These are phyloP conservation scores for Chlorella sp. DNA, from an alignment of 139 green algal species.

Conservation along the genomic window DNA sequence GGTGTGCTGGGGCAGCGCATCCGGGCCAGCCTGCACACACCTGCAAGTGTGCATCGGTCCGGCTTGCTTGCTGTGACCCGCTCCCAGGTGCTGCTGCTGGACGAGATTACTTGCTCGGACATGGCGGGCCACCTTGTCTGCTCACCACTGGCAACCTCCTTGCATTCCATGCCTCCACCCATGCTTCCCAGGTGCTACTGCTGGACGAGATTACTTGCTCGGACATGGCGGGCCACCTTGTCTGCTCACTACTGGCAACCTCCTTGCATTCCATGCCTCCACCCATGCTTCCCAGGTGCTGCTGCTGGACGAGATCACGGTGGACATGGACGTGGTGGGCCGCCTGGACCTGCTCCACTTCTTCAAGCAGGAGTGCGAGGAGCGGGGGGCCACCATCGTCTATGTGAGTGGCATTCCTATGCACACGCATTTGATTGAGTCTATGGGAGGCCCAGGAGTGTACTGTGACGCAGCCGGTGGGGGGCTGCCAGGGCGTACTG, in stretches of 20 bases:
- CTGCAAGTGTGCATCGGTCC: too few relatives aligned
- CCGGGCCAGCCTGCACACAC: too few relatives aligned
- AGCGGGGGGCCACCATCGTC: constrained; percentile 52
- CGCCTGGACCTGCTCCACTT: constrained; percentile 94
- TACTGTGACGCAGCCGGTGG: too few relatives aligned
- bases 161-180: neutral
- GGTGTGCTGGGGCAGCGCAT: too few relatives aligned
- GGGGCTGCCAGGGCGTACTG: too few relatives aligned
- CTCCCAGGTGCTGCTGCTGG: constrained; percentile 87
- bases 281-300: constrained; percentile 70
- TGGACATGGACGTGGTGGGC: constrained; percentile 98
- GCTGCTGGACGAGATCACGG: constrained; percentile 98
- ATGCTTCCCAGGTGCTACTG: constrained; percentile 80
- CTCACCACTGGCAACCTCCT: neutral
- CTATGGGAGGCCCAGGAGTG: too few relatives aligned
- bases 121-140: constrained; percentile 84
- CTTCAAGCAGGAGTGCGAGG: constrained; percentile 83
- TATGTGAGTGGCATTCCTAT: constrained; percentile 4
- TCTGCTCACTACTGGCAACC: neutral
- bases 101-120: constrained; percentile 99
- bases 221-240: constrained; percentile 92
- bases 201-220: constrained; percentile 98
- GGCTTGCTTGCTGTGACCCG: neutral
- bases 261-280: neutral
- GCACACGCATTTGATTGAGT: too few relatives aligned